Evolutionary conservation across 1,284 basidiomycete species (phyloP).

Genomic region (Peniophora sp.): DNA sequence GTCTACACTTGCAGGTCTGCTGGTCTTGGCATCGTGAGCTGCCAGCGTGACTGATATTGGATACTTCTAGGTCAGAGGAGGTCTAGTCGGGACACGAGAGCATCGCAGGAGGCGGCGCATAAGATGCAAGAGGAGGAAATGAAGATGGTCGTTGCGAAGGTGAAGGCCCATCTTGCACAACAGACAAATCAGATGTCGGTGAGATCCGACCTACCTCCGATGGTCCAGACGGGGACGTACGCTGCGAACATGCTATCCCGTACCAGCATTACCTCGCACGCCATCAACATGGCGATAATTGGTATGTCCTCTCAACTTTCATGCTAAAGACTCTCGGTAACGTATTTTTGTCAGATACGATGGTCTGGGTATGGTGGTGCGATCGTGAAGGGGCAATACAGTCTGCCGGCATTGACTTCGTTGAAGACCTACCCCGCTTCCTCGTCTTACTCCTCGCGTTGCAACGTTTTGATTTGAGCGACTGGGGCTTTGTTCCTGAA

Average conservation of each 20-base stretch:
- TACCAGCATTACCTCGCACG: not conserved
- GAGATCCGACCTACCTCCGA: not conserved
- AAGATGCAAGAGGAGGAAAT: too few species aligned
- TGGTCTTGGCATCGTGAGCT: too few species aligned
- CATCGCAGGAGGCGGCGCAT: too few species aligned
- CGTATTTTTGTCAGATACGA: slow-evolving; percentile 9
- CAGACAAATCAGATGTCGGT: too few species aligned
- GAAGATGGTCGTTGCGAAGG: too few species aligned
- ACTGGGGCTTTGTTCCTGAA: not conserved
- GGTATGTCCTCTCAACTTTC: not conserved
- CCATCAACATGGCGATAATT: not conserved
- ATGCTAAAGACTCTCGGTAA: not conserved
- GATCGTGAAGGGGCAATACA: slow-evolving; percentile 20
- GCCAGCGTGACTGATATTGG: too few species aligned
- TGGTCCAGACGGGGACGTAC: not conserved
- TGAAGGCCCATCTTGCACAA: too few species aligned
- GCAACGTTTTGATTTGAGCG: not conserved
- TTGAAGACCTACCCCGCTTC: slow-evolving; percentile 23
- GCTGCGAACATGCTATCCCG: not conserved
- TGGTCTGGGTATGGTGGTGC: slow-evolving; percentile 18
- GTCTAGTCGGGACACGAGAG: too few species aligned
- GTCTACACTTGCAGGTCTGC: too few species aligned
- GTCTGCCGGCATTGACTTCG: slow-evolving; percentile 17
- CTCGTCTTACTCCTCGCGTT: slow-evolving; percentile 19
- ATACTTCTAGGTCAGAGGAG: too few species aligned